Conservation (phyloP, 2,329 filamentous ascomycete genomes). For the Dactylellina parvicollis region DNA sequence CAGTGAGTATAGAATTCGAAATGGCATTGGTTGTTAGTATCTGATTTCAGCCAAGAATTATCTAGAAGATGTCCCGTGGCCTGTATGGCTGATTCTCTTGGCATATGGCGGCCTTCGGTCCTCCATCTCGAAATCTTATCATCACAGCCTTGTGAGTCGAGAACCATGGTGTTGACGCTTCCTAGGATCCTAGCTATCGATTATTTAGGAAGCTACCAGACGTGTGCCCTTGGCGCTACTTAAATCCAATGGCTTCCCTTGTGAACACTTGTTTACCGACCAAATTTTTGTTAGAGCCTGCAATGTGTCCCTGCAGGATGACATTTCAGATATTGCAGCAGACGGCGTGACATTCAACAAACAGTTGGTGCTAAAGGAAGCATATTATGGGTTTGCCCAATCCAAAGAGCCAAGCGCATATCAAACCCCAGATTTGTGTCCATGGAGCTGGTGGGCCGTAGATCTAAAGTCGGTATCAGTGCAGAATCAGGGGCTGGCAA, state of each 20-base stretch:
- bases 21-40: background rate
- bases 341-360: no score
- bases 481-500: no score
- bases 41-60: background rate
- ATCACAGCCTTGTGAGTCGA: conserved; percentile 3
- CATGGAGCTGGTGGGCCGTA: no score
- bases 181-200: background rate
- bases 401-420: conserved; percentile 12
- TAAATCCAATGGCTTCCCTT: no score
- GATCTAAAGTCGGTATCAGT: no score
- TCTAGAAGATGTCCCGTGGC: conserved; percentile 10
- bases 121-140: background rate
- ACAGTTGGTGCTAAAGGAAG: no score
- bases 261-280: no score
- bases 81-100: conserved; percentile 5
- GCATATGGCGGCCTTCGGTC: conserved; percentile 34
- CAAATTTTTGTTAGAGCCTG: no score
- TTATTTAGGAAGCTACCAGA: conserved; percentile 31
- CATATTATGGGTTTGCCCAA: no score
- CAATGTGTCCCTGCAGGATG: no score
- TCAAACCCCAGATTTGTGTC: background rate
- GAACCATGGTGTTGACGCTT: conserved; percentile 21
- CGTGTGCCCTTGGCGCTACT: no score
- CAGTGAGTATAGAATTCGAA: background rate
- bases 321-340: no score